Conservation (phyloP, 805 yeast species). For the Jamesozyma jinghongensis region DNA sequence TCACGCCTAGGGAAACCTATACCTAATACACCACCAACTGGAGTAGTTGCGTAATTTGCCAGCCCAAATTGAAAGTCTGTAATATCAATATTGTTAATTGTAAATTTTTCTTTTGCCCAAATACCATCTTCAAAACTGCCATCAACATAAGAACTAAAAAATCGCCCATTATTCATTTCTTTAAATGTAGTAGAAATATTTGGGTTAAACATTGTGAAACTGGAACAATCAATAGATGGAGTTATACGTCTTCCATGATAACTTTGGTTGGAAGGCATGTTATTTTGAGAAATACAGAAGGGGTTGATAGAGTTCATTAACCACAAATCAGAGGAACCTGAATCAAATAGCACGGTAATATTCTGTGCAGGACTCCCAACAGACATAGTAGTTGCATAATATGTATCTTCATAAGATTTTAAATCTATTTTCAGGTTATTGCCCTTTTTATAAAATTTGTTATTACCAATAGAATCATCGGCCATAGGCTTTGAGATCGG, state of each 20-base stretch:
- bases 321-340: constrained; percentile 66
- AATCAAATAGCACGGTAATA: constrained; percentile 55
- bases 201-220: constrained; percentile 8
- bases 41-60: constrained; percentile 48
- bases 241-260: constrained; percentile 10
- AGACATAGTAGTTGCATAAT: constrained; percentile 24
- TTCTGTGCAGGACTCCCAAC: constrained; percentile 43
- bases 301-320: constrained; percentile 34
- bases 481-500: background rate
- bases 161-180: constrained; percentile 13
- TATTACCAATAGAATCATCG: too few species aligned
- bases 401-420: constrained; percentile 12
- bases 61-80: constrained; percentile 55
- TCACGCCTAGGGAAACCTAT: constrained; percentile 60
- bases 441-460: background rate
- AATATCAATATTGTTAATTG: constrained; percentile 40
- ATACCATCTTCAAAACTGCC: constrained; percentile 40
- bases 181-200: constrained; percentile 11
- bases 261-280: constrained; percentile 8
- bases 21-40: constrained; percentile 52
- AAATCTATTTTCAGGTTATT: constrained; percentile 8
- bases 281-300: constrained; percentile 15
- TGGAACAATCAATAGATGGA: constrained; percentile 17
- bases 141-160: constrained; percentile 40
- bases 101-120: constrained; percentile 56